Conservation (phyloP, 495 filamentous ascomycete genomes). For the Massariosphaeria phaeospora region DNA sequence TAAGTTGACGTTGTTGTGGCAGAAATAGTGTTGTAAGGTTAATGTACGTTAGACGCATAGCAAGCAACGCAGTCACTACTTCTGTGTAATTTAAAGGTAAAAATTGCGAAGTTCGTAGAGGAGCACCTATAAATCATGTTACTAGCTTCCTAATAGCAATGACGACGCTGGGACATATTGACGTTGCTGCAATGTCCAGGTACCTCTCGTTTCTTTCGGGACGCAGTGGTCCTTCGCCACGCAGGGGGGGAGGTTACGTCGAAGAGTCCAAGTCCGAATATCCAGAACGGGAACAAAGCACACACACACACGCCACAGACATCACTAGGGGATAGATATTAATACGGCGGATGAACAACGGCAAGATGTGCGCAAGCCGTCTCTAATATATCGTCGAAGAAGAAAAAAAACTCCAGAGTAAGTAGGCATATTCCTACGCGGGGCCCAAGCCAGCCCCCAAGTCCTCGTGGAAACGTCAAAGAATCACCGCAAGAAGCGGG, state of each 20-base stretch:
- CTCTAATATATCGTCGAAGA: no score
- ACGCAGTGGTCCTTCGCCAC: constrained; percentile 5
- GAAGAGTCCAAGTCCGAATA: no score
- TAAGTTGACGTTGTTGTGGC: not conserved
- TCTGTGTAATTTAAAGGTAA: not conserved
- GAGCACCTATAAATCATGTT: not conserved
- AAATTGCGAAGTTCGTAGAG: not conserved
- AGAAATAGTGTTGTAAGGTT: not conserved
- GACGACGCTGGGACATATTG: not conserved
- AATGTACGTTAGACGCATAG: not conserved
- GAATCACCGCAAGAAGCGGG: no score
- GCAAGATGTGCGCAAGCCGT: no score
- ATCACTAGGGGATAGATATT: no score
- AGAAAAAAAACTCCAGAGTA: no score
- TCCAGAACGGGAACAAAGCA: no score
- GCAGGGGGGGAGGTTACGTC: not conserved
- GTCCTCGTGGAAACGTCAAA: no score
- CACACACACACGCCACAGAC: no score
- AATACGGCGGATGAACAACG: no score
- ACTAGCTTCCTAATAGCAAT: not conserved
- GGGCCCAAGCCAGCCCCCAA: no score
- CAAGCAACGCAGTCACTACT: not conserved
- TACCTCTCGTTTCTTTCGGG: constrained; percentile 7
- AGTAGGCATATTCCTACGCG: no score
- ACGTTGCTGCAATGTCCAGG: not conserved